Conservation (phyloP, 495 filamentous ascomycete species). For the Penicilliopsis zonata region DNA sequence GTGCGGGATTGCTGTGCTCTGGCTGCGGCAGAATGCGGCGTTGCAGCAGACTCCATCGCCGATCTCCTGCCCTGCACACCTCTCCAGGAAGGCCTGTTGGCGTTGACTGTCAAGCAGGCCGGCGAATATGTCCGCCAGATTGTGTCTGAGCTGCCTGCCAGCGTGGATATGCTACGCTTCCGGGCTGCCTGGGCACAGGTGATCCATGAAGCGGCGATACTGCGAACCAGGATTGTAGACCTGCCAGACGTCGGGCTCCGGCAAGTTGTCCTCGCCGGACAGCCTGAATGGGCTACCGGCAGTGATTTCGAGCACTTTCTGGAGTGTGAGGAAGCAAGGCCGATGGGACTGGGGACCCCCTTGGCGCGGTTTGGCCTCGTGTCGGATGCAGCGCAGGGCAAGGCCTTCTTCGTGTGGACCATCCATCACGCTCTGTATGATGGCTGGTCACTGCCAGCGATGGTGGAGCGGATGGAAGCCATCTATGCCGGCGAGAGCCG, state of each 20-base stretch:
- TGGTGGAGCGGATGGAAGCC: background rate
- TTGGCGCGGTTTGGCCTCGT: conserved; percentile 35
- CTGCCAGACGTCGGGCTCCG: conserved; percentile 14
- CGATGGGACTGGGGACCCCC: conserved; percentile 31
- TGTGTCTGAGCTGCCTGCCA: background rate
- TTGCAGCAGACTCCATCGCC: conserved; percentile 12
- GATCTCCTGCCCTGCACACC: conserved; percentile 47
- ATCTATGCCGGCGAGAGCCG: background rate
- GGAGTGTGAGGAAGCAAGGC: conserved; percentile 22
- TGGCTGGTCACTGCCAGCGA: conserved; percentile 39
- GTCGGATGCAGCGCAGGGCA: background rate
- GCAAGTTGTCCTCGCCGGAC: conserved; percentile 31
- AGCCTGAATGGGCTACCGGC: conserved; percentile 20
- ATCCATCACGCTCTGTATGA: conserved; percentile 53
- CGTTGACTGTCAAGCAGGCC: conserved; percentile 26
- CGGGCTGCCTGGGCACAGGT: conserved; percentile 27
- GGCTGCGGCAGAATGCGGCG: conserved; percentile 6
- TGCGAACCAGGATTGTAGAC: conserved; percentile 34
- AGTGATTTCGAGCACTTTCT: conserved; percentile 18
- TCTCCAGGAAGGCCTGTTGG: conserved; percentile 45
- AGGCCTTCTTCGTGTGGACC: conserved; percentile 33
- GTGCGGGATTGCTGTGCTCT: conserved; percentile 11
- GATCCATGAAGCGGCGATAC: conserved; percentile 17
- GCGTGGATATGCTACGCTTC: background rate
- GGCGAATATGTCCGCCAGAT: conserved; percentile 16